phyloP scores from a whole-genome alignment of 305 asterid species.

The Fraxinus xanthoxyloides region DNA sequence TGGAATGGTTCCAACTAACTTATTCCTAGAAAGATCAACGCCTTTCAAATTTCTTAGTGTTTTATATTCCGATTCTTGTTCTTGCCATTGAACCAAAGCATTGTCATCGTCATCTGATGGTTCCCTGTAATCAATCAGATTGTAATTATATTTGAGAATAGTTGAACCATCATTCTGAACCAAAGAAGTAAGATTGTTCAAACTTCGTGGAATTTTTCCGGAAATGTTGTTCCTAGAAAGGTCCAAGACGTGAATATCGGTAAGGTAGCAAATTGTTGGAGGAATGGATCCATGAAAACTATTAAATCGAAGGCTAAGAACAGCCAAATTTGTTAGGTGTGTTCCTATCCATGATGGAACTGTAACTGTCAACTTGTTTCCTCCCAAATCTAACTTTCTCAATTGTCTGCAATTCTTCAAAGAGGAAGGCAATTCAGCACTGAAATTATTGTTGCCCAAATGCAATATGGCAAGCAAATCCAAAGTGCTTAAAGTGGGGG shows the following conservation, averaged over 20 bases:
- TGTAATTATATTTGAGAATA: too few species aligned
- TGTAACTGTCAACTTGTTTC: background rate
- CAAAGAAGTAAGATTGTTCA: background rate
- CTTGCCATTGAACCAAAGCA: conserved; percentile 24
- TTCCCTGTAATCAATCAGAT: too few species aligned
- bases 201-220: background rate
- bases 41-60: background rate
- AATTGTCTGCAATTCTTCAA: conserved; percentile 16
- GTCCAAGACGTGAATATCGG: background rate
- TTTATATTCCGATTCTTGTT: background rate
- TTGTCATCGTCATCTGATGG: background rate
- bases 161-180: background rate
- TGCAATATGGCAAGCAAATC: background rate
- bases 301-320: background rate
- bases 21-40: background rate
- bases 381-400: conserved; percentile 13
- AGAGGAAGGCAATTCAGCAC: conserved; percentile 29
- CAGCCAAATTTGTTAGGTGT: background rate
- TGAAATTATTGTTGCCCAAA: conserved; percentile 25
- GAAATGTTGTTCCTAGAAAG: background rate
- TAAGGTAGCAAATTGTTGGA: background rate
- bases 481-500: conserved; percentile 20
- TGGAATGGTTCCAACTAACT: background rate
- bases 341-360: background rate
- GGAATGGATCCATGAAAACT: background rate